Percentiles rank a stretch among this genome's conserved stretches.
Conservation (phyloP, 2,329 filamentous ascomycete genomes). For the Lecanicillium sp. region DNA sequence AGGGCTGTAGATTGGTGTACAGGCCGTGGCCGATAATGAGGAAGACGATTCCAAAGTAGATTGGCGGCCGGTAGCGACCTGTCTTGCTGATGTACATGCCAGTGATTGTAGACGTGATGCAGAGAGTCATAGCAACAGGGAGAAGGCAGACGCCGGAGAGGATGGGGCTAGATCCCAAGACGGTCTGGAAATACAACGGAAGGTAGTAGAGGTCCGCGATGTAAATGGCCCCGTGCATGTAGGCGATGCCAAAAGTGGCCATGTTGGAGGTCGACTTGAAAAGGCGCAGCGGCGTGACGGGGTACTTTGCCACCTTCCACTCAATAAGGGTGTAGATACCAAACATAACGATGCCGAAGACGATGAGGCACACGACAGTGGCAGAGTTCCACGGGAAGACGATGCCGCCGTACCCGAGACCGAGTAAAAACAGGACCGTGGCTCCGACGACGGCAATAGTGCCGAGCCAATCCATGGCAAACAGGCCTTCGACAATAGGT, state of each 20-base stretch:
- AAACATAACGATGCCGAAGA: conserved; percentile 60
- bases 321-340: conserved; percentile 65
- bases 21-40: conserved; percentile 52
- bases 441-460: conserved; percentile 59
- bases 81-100: conserved; percentile 46
- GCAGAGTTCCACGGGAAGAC: conserved; percentile 67
- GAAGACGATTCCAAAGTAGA: conserved; percentile 45
- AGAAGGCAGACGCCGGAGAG: conserved; percentile 67
- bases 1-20: conserved; percentile 46
- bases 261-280: conserved; percentile 58
- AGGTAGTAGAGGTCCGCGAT: conserved; percentile 73
- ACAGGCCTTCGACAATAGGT: conserved; percentile 49
- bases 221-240: conserved; percentile 69
- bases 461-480: conserved; percentile 53
- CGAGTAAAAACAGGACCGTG: conserved; percentile 78
- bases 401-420: conserved; percentile 76
- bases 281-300: conserved; percentile 68
- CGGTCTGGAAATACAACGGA: conserved; percentile 77
- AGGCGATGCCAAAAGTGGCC: conserved; percentile 70
- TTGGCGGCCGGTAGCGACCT: conserved; percentile 47
- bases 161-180: conserved; percentile 59
- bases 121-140: conserved; percentile 49
- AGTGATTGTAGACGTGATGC: conserved; percentile 45
- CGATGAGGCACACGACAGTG: conserved; percentile 66
- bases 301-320: conserved; percentile 64